Evolutionary conservation across 169 alveolate species (phyloP), one percentile per base, ranked within the genome.

Genomic region (Eimeria nieschulzi): DNA sequence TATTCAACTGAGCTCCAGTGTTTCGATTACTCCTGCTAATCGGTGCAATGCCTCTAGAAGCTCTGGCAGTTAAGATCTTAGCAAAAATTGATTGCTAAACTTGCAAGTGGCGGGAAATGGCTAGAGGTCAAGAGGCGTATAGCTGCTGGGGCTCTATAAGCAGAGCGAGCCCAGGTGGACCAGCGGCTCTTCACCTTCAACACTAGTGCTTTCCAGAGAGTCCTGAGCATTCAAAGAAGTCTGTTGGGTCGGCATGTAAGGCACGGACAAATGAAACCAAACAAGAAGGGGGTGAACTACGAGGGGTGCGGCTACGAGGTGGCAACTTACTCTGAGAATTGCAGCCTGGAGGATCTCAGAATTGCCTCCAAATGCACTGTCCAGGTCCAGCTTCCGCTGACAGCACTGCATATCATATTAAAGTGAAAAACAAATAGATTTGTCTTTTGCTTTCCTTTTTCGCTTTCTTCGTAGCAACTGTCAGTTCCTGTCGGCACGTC

Each of bases 291-390:
- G 53, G 25, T 0, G 0, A 9, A 55, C 21, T 39, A 53, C 17
- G 53, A 9, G 39, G 66, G n/a, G 61, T 9, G 39, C 8, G 61
- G 55, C 10, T 19, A 0, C 0, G 23, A 21, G 19, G 21, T 10
- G 80, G 21, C 25, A 59, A n/a, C 72, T 39, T 91, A 94, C 96
- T 70, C 92, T 80, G 53, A 95, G 92, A 54, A 95, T 88, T 59
- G 96, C 96, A 12, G 96, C 94, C 90, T 92, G 96, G 46, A 95
- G 94, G 82, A 93, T 59, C 53, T 93, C 97, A 46, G 95, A 84
- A 90, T 95, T 95, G 46, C 98, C 98, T 8, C 98, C 98, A 79
- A 96, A 96, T 0, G 98, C 97, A 39, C 91, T 95, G 87, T 96
- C 98, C 51, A 96, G 73, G 68, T 94, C 96, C 63, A 96, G 95